phyloP scores from a whole-genome alignment of 139 green algal species.

The Tetraselmis chui region DNA sequence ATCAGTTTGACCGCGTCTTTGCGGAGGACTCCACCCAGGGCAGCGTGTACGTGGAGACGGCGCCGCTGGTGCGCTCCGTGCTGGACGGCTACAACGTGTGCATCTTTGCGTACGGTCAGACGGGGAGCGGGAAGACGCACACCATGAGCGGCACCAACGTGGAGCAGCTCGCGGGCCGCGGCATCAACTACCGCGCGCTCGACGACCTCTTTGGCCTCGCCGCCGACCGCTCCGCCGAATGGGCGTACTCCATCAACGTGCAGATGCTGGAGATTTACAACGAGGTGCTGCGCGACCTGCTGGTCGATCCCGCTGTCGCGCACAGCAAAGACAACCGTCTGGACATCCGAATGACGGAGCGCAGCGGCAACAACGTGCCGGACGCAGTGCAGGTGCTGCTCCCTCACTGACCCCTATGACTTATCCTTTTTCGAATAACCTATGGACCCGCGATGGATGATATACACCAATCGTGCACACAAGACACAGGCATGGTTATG shows the following conservation, averaged over 20 bases:
- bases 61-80: constrained; percentile 77
- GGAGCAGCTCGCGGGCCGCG: constrained; percentile 43
- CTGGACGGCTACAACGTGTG: constrained; percentile 90
- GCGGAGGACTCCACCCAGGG: constrained; percentile 53
- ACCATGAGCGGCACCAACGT: constrained; percentile 73
- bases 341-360: constrained; percentile 63
- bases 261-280: constrained; percentile 98
- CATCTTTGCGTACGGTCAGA: constrained; percentile 82
- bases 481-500: too few species aligned
- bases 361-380: constrained; percentile 72
- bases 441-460: too few species aligned
- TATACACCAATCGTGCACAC: too few species aligned
- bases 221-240: constrained; percentile 50
- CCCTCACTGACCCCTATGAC: too few species aligned
- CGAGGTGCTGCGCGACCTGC: constrained; percentile 75
- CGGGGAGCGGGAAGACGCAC: constrained; percentile 77
- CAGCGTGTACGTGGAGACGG: constrained; percentile 75
- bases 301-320: constrained; percentile 13
- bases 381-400: constrained; percentile 65
- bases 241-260: constrained; percentile 62
- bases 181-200: constrained; percentile 86
- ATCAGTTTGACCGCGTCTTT: constrained; percentile 76
- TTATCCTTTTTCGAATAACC: too few species aligned
- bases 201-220: constrained; percentile 81
- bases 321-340: constrained; percentile 28